Conservation (phyloP, 2,329 filamentous ascomycete species). For the Biscogniauxia mediterranea region DNA sequence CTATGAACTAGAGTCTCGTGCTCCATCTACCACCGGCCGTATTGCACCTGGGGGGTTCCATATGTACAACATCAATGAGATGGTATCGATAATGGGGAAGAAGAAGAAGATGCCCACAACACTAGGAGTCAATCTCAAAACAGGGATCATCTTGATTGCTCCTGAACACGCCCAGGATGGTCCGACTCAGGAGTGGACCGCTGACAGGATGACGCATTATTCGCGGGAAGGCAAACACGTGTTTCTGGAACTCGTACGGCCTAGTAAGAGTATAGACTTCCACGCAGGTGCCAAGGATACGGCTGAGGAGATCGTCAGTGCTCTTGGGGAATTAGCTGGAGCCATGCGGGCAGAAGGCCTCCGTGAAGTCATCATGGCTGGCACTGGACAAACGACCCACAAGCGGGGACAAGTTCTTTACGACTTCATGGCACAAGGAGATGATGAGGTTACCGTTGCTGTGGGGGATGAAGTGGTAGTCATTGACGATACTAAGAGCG, state of each 20-base stretch:
- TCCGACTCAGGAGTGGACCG: conserved; percentile 86
- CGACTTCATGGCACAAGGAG: conserved; percentile 94
- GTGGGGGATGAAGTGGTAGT: conserved; percentile 88
- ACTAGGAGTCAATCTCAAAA: conserved; percentile 86
- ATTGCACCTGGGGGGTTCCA: conserved; percentile 79
- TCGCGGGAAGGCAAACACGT: conserved; percentile 98
- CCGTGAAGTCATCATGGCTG: conserved; percentile 81
- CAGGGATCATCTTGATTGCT: conserved; percentile 85
- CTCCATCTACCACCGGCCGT: conserved; percentile 35
- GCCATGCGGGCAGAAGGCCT: conserved; percentile 80
- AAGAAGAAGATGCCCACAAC: conserved; percentile 99
- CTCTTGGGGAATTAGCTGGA: conserved; percentile 85
- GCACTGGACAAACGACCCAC: conserved; percentile 61
- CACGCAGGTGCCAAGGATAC: conserved; percentile 97
- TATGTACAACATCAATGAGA: conserved; percentile 95
- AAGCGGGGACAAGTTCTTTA: conserved; percentile 88
- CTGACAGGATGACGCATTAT: conserved; percentile 94
- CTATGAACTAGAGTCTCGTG: conserved; percentile 7
- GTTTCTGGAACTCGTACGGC: conserved; percentile 87
- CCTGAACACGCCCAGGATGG: conserved; percentile 83
- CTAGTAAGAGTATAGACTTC: conserved; percentile 94
- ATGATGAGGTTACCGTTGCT: conserved; percentile 92
- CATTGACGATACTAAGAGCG: conserved; percentile 85
- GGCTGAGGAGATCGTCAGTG: conserved; percentile 85
- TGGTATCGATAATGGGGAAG: conserved; percentile 95